These are phyloP conservation scores for Grigorovia jiainica DNA, from an alignment of 805 yeast genomes.

Conservation along the genomic window DNA sequence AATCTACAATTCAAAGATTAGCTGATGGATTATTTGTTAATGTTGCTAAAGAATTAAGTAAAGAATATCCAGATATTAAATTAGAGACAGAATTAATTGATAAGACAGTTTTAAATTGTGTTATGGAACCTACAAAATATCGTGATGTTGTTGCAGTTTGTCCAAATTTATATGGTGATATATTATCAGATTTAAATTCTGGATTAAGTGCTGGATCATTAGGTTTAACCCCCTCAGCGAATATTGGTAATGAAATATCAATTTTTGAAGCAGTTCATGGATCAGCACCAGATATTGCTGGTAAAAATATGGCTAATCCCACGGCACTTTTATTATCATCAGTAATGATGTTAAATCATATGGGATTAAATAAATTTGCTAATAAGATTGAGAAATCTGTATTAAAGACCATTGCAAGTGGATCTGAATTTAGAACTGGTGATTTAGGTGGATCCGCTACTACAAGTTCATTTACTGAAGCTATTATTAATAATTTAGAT, in stretches of 20 bases:
- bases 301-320: conserved; percentile 98
- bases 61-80: conserved; percentile 86
- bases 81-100: conserved; percentile 84
- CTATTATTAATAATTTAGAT: conserved; percentile 57
- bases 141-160: conserved; percentile 84
- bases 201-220: conserved; percentile 94
- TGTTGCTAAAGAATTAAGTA: conserved; percentile 80
- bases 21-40: conserved; percentile 95
- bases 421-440: conserved; percentile 91
- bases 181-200: conserved; percentile 93
- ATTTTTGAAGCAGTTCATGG: conserved; percentile 99
- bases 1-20: conserved; percentile 96
- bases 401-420: conserved; percentile 79
- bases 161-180: conserved; percentile 99
- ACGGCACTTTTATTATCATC: conserved; percentile 93
- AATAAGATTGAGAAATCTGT: conserved; percentile 84
- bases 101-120: conserved; percentile 87
- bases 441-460: conserved; percentile 84
- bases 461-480: conserved; percentile 82
- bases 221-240: conserved; percentile 98
- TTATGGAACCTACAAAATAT: conserved; percentile 79
- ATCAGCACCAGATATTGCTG: conserved; percentile 99
- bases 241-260: conserved; percentile 97
- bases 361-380: conserved; percentile 79
- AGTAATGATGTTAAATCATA: conserved; percentile 98